phyloP scores from a whole-genome alignment of 2,329 filamentous ascomycete species.

The Scytalidium lignicola region DNA sequence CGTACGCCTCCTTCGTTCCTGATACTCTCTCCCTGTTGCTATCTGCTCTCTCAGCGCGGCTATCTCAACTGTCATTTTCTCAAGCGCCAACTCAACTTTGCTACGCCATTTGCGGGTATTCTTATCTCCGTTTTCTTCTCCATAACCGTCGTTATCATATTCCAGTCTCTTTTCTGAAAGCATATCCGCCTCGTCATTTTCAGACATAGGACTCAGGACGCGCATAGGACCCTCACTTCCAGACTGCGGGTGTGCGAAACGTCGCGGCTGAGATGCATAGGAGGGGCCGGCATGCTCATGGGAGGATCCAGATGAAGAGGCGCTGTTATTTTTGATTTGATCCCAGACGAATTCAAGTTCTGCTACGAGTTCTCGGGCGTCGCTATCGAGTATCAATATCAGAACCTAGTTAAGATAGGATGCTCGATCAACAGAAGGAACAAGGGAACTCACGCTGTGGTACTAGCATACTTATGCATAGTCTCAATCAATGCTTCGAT shows the following conservation, averaged over 20 bases:
- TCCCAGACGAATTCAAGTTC: conserved; percentile 99
- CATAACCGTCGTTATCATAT: conserved; percentile 34
- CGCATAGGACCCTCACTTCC: conserved; percentile 56
- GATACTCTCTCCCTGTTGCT: conserved; percentile 68
- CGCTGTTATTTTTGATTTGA: conserved; percentile 84
- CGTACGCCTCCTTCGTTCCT: conserved; percentile 58
- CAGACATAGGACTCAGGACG: conserved; percentile 79
- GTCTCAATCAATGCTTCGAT: conserved; percentile 92
- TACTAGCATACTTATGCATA: conserved; percentile 90
- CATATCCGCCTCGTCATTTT: conserved; percentile 65
- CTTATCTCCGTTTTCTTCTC: conserved; percentile 36
- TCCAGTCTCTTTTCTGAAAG: conserved; percentile 41
- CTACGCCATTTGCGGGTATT: conserved; percentile 64
- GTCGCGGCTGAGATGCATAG: conserved; percentile 28
- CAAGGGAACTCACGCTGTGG: conserved; percentile 57
- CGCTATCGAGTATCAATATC: conserved; percentile 38
- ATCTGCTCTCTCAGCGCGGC: conserved; percentile 90
- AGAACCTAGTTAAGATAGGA: background rate
- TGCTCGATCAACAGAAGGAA: background rate
- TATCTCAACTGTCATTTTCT: conserved; percentile 86
- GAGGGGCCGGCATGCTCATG: conserved; percentile 36
- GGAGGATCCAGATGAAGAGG: conserved; percentile 55
- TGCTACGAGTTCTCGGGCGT: conserved; percentile 79
- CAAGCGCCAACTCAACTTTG: conserved; percentile 78
- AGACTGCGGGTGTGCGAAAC: conserved; percentile 41